Base-by-base conservation (phyloP, 2,329 filamentous ascomycete species). In the Paraconiothyrium brasiliense region DNA sequence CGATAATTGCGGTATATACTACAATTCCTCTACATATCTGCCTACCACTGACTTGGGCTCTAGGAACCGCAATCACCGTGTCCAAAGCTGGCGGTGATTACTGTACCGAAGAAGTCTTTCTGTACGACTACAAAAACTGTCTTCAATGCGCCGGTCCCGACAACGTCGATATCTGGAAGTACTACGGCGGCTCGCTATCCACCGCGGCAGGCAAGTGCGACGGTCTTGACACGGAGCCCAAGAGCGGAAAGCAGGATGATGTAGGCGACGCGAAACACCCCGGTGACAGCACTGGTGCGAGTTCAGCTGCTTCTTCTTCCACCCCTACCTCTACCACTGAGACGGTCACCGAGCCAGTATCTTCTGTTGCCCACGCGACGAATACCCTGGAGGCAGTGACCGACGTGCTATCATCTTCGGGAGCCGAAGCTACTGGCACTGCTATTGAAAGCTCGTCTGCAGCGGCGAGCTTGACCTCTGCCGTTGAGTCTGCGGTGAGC, bases 1-100 rank as follows among this genome's bases (percentile, higher is more conserved):
- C 65, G 78, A 81, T 66, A 81, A 81, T 71, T 85, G 84, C 74
- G 83, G 84, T 84, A 74, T 61, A 80, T 73, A 20, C 16, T 43
- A 52, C 20, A 20, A 32, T 76, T 69, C 73, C 57, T 65, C 71
- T 22, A 1, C 34, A n/a, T 34, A 1, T 27, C 22, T 3, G 7
- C 20, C 35, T 11, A 1, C 48, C 16, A 51, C 49, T 57, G 37
- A 60, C 41, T 14, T 10, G 22, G 27, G 16, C 10, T 43, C 47
- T 44, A 70, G 70, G 70, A n/a, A 65, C 65, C 27, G 70, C 71
- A 48, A 71, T 72, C 30, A 80, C 82, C 43, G 73, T 79, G 13
- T 76, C 78, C 7, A 77, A 75, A 44, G 71, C 71, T 8, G 68
- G 70, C n/a, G 64, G 69, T 1, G 75, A 71, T 59, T 76, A 76